These are phyloP conservation scores for Nakazawaea sp. DNA, from an alignment of 805 yeast genomes.

Conservation along the genomic window DNA sequence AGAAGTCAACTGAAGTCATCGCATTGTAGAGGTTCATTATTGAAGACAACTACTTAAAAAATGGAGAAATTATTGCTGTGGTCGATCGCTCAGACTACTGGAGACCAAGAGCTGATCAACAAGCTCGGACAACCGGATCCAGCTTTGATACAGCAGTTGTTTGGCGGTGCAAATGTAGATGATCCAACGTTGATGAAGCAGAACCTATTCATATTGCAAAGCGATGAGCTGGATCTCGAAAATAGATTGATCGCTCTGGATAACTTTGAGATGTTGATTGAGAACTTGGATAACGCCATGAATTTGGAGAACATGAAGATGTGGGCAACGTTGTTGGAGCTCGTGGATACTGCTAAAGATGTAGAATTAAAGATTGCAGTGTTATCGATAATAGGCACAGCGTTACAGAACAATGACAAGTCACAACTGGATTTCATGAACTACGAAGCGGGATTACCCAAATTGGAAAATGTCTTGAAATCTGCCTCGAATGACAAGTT, in stretches of 20 bases:
- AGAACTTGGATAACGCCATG: conserved; percentile 91
- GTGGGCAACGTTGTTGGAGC: conserved; percentile 67
- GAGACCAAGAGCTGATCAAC: conserved; percentile 60
- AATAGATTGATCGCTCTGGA: conserved; percentile 74
- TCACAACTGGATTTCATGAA: conserved; percentile 63
- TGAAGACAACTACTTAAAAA: neutral
- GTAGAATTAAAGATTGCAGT: conserved; percentile 48
- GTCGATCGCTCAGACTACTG: conserved; percentile 77
- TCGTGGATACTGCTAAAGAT: conserved; percentile 33
- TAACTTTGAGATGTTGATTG: conserved; percentile 89
- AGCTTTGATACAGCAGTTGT: conserved; percentile 68
- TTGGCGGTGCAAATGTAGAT: conserved; percentile 54
- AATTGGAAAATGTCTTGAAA: conserved; percentile 13
- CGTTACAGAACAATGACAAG: conserved; percentile 83
- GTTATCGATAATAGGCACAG: conserved; percentile 77
- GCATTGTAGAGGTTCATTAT: too few species aligned
- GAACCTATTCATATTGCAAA: conserved; percentile 52
- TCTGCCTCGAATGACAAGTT: conserved; percentile 22
- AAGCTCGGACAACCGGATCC: conserved; percentile 72
- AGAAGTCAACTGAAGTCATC: too few species aligned
- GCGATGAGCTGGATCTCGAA: conserved; percentile 54
- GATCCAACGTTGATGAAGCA: conserved; percentile 86
- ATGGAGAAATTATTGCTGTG: conserved; percentile 93
- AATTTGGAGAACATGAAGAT: conserved; percentile 76
- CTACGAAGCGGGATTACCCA: conserved; percentile 35